phyloP scores from a whole-genome alignment of 208 protist species.

The Naegleria gruberi region DNA sequence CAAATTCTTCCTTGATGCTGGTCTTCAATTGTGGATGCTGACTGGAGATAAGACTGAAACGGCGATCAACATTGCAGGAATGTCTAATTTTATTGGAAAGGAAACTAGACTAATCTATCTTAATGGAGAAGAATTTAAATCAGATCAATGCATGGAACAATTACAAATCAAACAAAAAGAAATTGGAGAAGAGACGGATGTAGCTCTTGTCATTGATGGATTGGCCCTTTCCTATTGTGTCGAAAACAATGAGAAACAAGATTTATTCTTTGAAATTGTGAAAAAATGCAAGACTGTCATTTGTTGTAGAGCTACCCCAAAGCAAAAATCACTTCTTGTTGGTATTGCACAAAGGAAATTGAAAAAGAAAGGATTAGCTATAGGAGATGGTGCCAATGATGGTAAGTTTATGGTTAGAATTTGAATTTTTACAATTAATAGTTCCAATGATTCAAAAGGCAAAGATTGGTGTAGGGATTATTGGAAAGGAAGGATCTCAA shows the following conservation, averaged over 20 bases:
- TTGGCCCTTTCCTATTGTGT: background rate
- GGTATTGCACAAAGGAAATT: conserved; percentile 52
- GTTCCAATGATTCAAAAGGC: conserved; percentile 83
- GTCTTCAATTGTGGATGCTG: conserved; percentile 91
- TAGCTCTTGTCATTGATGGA: conserved; percentile 24
- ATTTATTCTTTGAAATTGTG: conserved; percentile 22
- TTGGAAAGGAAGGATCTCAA: conserved; percentile 83
- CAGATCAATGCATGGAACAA: background rate
- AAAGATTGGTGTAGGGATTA: conserved; percentile 82
- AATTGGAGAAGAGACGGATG: too few relatives aligned
- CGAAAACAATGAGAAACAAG: background rate
- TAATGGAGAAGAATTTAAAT: background rate
- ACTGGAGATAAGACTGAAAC: conserved; percentile 96
- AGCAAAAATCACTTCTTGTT: conserved; percentile 65
- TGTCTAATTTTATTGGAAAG: conserved; percentile 48
- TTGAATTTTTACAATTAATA: background rate
- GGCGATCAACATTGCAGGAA: conserved; percentile 86
- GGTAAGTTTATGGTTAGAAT: conserved; percentile 21
- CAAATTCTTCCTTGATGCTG: conserved; percentile 62
- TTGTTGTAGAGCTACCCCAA: conserved; percentile 65
- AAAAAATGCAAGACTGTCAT: conserved; percentile 41
- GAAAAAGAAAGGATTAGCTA: conserved; percentile 50
- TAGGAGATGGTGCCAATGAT: conserved; percentile 75
- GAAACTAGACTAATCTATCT: background rate
- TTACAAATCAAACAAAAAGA: background rate